A percentile compares a stretch with the other conserved stretches of the same genome.
These are phyloP conservation scores for Geranomyces variabilis DNA, from an alignment of 192 early-diverging fungal species.

Conservation along the genomic window DNA sequence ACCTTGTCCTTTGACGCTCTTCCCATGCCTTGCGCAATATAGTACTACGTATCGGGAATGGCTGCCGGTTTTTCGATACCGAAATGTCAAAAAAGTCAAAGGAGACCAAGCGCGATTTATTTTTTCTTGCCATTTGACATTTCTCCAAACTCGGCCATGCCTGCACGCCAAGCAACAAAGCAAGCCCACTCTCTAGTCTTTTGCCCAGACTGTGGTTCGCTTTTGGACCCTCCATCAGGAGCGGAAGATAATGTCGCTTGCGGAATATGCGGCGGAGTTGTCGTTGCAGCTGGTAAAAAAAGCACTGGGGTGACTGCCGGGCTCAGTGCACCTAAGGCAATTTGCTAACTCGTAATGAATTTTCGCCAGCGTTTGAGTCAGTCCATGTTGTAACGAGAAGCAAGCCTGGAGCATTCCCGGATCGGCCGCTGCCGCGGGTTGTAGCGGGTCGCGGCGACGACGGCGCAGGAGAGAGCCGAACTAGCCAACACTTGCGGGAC, in stretches of 20 bases:
- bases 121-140: conserved; percentile 5
- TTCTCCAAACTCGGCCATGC: neutral
- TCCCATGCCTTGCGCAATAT: conserved; percentile 64
- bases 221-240: conserved; percentile 81
- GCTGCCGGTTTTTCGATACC: too few species aligned
- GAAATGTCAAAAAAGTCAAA: too few species aligned
- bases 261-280: conserved; percentile 73
- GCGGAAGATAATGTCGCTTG: conserved; percentile 81
- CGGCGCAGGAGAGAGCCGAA: conserved; percentile 11
- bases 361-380: conserved; percentile 68
- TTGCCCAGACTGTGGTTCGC: conserved; percentile 86
- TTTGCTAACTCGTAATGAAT: neutral
- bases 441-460: conserved; percentile 11
- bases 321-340: neutral
- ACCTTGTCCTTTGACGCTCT: conserved; percentile 88
- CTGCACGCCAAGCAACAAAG: neutral
- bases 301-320: too few species aligned
- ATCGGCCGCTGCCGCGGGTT: conserved; percentile 35
- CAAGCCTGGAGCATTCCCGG: conserved; percentile 75
- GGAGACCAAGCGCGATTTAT: neutral
- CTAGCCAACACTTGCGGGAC: conserved; percentile 43
- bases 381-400: conserved; percentile 81
- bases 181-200: conserved; percentile 72
- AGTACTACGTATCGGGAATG: too few species aligned
- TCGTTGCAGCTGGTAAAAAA: conserved; percentile 59